Conservation (phyloP, 108 stramenopile genomes). For the Discostella pseudostelligera region DNA sequence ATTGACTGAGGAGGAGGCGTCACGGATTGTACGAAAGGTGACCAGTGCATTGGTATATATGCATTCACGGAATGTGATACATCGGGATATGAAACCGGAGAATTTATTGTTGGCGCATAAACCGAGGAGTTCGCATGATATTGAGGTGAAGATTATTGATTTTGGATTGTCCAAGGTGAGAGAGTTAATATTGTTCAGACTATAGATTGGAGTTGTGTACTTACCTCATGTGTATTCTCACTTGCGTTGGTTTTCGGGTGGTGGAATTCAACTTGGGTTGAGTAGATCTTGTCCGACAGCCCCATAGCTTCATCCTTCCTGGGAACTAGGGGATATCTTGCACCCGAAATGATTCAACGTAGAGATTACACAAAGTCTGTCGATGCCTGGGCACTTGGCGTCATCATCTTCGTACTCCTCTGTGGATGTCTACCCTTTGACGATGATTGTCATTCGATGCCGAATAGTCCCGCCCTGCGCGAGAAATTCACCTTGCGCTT, state of each 20-base stretch:
- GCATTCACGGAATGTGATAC: constrained; percentile 94
- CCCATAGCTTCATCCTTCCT: constrained; percentile 85
- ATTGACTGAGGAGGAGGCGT: constrained; percentile 80
- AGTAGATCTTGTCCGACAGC: constrained; percentile 61
- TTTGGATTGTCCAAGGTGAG: constrained; percentile 92
- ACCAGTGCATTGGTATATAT: constrained; percentile 94
- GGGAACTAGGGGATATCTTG: constrained; percentile 94
- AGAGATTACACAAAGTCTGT: constrained; percentile 76
- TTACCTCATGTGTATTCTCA: constrained; percentile 1
- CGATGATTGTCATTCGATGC: constrained; percentile 87
- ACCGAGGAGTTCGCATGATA: constrained; percentile 43
- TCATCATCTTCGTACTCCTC: constrained; percentile 89
- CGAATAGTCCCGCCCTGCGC: constrained; percentile 69
- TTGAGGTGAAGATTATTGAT: constrained; percentile 97
- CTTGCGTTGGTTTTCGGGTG: background rate
- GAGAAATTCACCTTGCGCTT: constrained; percentile 89
- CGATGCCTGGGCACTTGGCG: constrained; percentile 92
- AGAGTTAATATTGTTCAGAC: too few species aligned
- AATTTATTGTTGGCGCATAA: constrained; percentile 76
- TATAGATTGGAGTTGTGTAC: too few species aligned
- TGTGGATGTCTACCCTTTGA: constrained; percentile 98
- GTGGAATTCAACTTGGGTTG: background rate
- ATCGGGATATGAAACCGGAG: constrained; percentile 97
- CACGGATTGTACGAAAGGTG: constrained; percentile 85
- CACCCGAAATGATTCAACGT: constrained; percentile 97